Conservation (phyloP, 1,284 basidiomycete genomes). For the Irpex lacteus region DNA sequence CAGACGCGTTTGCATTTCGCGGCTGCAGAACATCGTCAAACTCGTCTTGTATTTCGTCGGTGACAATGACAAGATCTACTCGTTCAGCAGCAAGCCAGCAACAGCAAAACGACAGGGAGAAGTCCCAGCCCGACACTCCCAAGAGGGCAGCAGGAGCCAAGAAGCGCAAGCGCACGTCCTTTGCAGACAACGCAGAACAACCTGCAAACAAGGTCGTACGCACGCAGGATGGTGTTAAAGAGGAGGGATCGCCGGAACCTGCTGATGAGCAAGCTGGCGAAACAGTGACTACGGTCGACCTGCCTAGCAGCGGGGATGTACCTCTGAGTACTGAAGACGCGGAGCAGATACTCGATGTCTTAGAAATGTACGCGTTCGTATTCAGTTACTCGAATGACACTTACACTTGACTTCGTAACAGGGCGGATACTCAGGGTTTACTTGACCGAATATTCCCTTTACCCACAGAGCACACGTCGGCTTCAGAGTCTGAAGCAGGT, state of each 20-base stretch:
- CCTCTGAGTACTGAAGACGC: conserved; percentile 51
- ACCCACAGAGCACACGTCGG: conserved; percentile 32
- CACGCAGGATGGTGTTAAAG: conserved; percentile 33
- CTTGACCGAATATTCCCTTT: conserved; percentile 77
- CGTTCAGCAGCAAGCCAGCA: conserved; percentile 50
- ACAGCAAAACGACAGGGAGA: conserved; percentile 30
- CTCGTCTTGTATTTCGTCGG: conserved; percentile 6
- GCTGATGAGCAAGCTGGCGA: conserved; percentile 28
- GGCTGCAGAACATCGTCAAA: conserved; percentile 16
- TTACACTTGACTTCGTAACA: conserved; percentile 24
- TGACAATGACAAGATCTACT: conserved; percentile 66
- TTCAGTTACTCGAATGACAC: neutral
- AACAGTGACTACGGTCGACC: conserved; percentile 24
- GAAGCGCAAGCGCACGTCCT: conserved; percentile 64
- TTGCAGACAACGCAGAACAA: conserved; percentile 40
- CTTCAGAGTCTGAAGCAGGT: conserved; percentile 16
- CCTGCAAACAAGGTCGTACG: conserved; percentile 46
- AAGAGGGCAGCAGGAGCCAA: conserved; percentile 38
- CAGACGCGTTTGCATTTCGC: conserved; percentile 29
- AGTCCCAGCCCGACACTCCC: conserved; percentile 20
- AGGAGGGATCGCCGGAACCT: conserved; percentile 22
- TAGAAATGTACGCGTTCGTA: conserved; percentile 58
- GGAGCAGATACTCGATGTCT: conserved; percentile 66
- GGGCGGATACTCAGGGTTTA: conserved; percentile 68
- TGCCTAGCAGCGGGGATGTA: conserved; percentile 40